Conservation (phyloP, 352 stramenopile species). For the Globisporangium nodosum region DNA sequence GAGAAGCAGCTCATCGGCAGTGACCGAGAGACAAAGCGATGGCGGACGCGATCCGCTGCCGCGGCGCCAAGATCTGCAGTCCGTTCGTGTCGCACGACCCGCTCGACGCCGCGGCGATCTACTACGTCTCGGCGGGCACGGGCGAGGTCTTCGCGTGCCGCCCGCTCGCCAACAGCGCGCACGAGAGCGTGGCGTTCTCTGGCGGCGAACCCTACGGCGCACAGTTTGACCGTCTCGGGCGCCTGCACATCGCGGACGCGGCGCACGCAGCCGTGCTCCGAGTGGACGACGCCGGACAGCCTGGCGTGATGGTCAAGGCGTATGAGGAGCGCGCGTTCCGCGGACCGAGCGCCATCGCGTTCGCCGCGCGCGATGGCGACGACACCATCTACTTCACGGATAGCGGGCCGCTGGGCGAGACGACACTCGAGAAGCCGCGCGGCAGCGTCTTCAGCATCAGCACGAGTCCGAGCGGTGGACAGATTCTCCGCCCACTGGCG, state of each 20-base stretch:
- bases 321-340: slow-evolving; percentile 81
- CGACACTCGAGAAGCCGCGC: slow-evolving; percentile 68
- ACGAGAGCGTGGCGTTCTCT: slow-evolving; percentile 52
- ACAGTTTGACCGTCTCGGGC: slow-evolving; percentile 50
- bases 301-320: slow-evolving; percentile 68
- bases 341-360: slow-evolving; percentile 62
- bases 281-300: slow-evolving; percentile 51
- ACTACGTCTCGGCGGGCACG: slow-evolving; percentile 70
- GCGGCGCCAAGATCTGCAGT: slow-evolving; percentile 68
- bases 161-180: slow-evolving; percentile 25
- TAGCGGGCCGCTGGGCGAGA: slow-evolving; percentile 79
- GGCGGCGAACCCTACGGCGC: slow-evolving; percentile 65
- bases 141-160: slow-evolving; percentile 57
- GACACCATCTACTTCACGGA: slow-evolving; percentile 82
- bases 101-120: slow-evolving; percentile 22
- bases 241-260: slow-evolving; percentile 66
- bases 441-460: slow-evolving; percentile 80
- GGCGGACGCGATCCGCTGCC: slow-evolving; percentile 43
- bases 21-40: background rate
- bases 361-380: slow-evolving; percentile 24
- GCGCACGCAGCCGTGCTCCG: slow-evolving; percentile 68
- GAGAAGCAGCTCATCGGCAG: no score
- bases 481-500: slow-evolving; percentile 65
- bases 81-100: slow-evolving; percentile 40
- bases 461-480: slow-evolving; percentile 52